Conservation (phyloP, 805 yeast genomes). For the Cyberlindnera euphorbiiphila region DNA sequence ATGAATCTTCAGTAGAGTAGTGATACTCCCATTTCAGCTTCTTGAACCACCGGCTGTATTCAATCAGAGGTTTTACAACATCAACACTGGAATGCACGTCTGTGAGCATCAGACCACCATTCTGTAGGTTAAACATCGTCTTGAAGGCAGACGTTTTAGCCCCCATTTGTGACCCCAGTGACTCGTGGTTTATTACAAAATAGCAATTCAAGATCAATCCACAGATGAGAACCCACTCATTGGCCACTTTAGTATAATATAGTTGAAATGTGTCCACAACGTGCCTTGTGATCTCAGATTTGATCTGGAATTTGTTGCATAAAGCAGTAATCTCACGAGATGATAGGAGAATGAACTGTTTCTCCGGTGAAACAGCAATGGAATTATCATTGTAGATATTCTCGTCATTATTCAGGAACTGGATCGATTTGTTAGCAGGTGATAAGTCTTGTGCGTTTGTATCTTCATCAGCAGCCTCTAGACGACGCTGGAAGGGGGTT, state of each 20-base stretch:
- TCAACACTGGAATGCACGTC: slow-evolving; percentile 52
- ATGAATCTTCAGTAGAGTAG: slow-evolving; percentile 25
- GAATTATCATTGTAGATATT: background rate
- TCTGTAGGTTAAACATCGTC: slow-evolving; percentile 48
- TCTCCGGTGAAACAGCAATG: slow-evolving; percentile 21
- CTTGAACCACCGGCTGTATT: slow-evolving; percentile 59
- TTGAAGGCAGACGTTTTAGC: slow-evolving; percentile 44
- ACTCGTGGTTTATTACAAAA: slow-evolving; percentile 46
- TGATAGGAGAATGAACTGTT: slow-evolving; percentile 32
- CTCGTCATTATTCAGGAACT: no score
- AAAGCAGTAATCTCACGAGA: slow-evolving; percentile 42
- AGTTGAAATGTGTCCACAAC: slow-evolving; percentile 48
- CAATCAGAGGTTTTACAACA: slow-evolving; percentile 49
- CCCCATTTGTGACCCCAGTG: slow-evolving; percentile 44
- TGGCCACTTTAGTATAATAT: slow-evolving; percentile 50
- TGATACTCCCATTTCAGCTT: slow-evolving; percentile 45
- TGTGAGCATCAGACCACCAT: slow-evolving; percentile 46
- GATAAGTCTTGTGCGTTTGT: slow-evolving; percentile 11
- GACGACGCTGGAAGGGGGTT: slow-evolving; percentile 1
- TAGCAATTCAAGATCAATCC: slow-evolving; percentile 62
- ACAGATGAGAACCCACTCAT: slow-evolving; percentile 67
- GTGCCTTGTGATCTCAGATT: slow-evolving; percentile 45
- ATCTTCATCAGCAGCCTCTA: slow-evolving; percentile 2
- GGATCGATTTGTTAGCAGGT: slow-evolving; percentile 19
- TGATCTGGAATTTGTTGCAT: slow-evolving; percentile 63